Base-by-base conservation (phyloP, 495 filamentous ascomycete species). In the Glutinoglossum americanum region DNA sequence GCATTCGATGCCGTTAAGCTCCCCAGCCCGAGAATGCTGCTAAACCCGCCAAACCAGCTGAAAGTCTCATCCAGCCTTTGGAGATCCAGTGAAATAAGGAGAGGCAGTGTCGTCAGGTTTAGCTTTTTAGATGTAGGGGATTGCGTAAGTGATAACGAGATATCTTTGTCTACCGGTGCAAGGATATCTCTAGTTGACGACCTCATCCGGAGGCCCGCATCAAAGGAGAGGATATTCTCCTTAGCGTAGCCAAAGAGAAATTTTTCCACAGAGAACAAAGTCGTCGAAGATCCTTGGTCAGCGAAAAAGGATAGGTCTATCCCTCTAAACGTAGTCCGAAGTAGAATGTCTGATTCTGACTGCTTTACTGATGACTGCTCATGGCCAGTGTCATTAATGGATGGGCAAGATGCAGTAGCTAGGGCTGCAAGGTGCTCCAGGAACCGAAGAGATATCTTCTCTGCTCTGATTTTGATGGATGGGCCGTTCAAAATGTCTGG, bases 31-130 rank as follows among this genome's bases (percentile, higher is more conserved):
- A 99, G 70, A 48, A 99, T 84, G 60, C 87, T 87, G 64, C 90
- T 96, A 21, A 99, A 71, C 0, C 93, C 93, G 17, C 92, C 93
- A 64, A 96, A 85, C 75, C 85, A 89, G 32, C 80, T 77, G 55
- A 97, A 77, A 4, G 83, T 84, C 55, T 94, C 90, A 61, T 99
- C 93, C 13, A 97, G 64, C 41, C 76, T 79, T 60, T 82, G 82
- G 11, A 95, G 72, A 68, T 97, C 85, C 28, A 97, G 65, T 58
- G 77, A 77, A 6, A 97, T 59, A 56, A 83, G 79, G 0, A 97
- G 67, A 1, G 90, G 88, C 15, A 92, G 73, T 1, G 89, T 94
- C n/a, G 74, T 76, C n/a, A 94, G 62, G n/a, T 84, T 78, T 26
- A 86, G 66, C 47, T 74, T 74, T n/a, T 75, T 75, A 4, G 70